Conservation (phyloP, 2,329 filamentous ascomycete genomes). For the Colletotrichum horii region DNA sequence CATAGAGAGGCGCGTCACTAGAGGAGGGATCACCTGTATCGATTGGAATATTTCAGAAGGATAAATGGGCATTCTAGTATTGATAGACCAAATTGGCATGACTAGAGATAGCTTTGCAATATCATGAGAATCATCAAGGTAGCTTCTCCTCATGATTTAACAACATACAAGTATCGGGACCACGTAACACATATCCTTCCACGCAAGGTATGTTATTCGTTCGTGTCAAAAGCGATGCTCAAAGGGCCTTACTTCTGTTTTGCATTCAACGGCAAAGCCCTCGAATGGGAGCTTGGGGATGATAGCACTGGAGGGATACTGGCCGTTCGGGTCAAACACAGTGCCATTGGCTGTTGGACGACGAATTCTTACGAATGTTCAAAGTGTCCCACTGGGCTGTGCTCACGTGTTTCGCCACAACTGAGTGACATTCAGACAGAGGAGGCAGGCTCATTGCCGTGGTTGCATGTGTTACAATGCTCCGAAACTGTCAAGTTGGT, state of each 20-base stretch:
- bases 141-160: too few relatives aligned
- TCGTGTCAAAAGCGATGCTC: too few relatives aligned
- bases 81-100: too few relatives aligned
- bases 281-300: too few relatives aligned
- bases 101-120: too few relatives aligned
- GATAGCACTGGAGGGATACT: too few relatives aligned
- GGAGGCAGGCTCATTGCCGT: neutral
- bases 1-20: rapidly evolving
- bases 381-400: neutral
- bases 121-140: too few relatives aligned
- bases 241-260: too few relatives aligned
- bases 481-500: neutral
- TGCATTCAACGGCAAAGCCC: too few relatives aligned
- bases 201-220: neutral
- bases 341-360: neutral
- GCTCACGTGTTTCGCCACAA: neutral
- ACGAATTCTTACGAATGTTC: neutral
- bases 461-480: neutral
- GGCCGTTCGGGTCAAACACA: neutral
- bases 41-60: too few relatives aligned
- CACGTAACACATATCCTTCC: neutral
- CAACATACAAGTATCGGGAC: neutral
- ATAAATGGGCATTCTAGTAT: too few relatives aligned
- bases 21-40: neutral
- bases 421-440: neutral